phyloP scores from a whole-genome alignment of 495 filamentous ascomycete genomes.

The Penicillium coffeae region DNA sequence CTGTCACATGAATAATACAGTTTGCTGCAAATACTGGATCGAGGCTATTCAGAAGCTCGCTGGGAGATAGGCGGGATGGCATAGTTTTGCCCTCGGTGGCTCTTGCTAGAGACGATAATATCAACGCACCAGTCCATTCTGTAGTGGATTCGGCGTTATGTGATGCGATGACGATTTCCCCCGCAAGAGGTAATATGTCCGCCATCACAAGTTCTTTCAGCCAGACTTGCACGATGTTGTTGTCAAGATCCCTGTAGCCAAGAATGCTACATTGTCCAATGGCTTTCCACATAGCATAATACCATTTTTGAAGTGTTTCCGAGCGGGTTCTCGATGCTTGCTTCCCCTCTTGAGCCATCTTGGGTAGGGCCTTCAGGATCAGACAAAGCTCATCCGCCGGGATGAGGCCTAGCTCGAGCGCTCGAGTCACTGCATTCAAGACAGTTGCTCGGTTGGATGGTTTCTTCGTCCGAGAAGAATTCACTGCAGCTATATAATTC shows the following conservation, averaged over 20 bases:
- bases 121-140: constrained; percentile 27
- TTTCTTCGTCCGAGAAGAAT: constrained; percentile 18
- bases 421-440: constrained; percentile 28
- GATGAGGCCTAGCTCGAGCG: constrained; percentile 37
- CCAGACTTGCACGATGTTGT: constrained; percentile 29
- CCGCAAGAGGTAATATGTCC: constrained; percentile 25
- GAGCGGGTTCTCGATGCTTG: constrained; percentile 14
- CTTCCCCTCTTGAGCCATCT: constrained; percentile 16
- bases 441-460: constrained; percentile 15
- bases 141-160: constrained; percentile 11
- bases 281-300: constrained; percentile 37
- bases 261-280: constrained; percentile 39
- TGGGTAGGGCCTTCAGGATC: constrained; percentile 27
- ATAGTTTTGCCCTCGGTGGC: constrained; percentile 3
- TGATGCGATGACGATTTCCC: constrained; percentile 29
- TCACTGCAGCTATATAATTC: constrained; percentile 33
- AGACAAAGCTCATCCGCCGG: constrained; percentile 31
- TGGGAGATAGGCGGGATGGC: constrained; percentile 8
- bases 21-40: constrained; percentile 22
- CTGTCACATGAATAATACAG: constrained; percentile 33
- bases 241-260: constrained; percentile 29
- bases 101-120: constrained; percentile 24
- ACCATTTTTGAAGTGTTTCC: constrained; percentile 16
- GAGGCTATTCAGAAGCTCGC: constrained; percentile 19
- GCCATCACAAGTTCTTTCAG: constrained; percentile 21